phyloP scores from a whole-genome alignment of 1,284 basidiomycete species.

The Trametes sp. region DNA sequence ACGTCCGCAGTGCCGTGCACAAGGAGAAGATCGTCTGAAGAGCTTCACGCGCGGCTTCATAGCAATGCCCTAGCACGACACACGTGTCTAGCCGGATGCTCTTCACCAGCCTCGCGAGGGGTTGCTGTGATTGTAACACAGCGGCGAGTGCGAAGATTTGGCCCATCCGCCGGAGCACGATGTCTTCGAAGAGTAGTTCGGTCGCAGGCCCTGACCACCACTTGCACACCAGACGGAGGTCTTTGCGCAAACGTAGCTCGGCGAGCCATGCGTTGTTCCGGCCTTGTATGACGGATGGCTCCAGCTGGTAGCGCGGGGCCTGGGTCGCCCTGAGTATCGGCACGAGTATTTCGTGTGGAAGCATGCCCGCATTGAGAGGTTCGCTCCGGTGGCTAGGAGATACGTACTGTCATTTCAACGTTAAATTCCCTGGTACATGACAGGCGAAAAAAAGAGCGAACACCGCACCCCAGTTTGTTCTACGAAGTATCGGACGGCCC shows the following conservation, averaged over 20 bases:
- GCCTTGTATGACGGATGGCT: slow-evolving; percentile 18
- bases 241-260: slow-evolving; percentile 24
- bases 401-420: not conserved
- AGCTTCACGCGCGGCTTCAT: slow-evolving; percentile 15
- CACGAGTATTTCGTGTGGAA: slow-evolving; percentile 22
- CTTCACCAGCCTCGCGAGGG: slow-evolving; percentile 11
- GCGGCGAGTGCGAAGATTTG: slow-evolving; percentile 22
- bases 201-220: slow-evolving; percentile 20
- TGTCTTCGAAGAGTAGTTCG: slow-evolving; percentile 23
- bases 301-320: slow-evolving; percentile 11
- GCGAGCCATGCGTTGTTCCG: slow-evolving; percentile 10
- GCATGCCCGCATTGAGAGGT: not conserved
- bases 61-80: slow-evolving; percentile 17
- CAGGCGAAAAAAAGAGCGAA: not conserved
- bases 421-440: too few relatives aligned
- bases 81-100: slow-evolving; percentile 21
- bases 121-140: not conserved
- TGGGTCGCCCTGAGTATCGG: slow-evolving; percentile 18
- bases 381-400: not conserved
- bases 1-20: slow-evolving; percentile 16
- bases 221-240: slow-evolving; percentile 22
- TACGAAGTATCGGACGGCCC: not conserved
- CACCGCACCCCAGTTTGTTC: slow-evolving; percentile 1
- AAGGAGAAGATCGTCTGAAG: slow-evolving; percentile 12
- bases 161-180: slow-evolving; percentile 26